Percentiles rank a stretch among this genome's conserved stretches.
Conservation (phyloP, 2,329 filamentous ascomycete genomes). For the Calonectria pseudoturangicola region DNA sequence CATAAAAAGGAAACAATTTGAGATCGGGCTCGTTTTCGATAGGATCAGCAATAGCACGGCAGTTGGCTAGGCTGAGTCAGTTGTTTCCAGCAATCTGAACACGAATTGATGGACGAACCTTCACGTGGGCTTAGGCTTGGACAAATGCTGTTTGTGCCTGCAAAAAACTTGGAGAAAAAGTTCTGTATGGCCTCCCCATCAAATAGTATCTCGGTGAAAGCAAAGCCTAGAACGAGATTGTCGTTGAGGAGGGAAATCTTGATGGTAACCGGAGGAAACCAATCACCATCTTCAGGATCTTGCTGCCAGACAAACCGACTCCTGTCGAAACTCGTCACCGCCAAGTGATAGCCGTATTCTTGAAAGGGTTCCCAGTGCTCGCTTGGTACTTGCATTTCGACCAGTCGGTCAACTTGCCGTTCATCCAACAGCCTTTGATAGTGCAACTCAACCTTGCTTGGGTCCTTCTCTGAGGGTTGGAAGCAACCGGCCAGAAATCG, state of each 20-base stretch:
- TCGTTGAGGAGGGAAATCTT: slow-evolving; percentile 31
- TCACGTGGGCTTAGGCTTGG: background rate
- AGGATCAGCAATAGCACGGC: slow-evolving; percentile 33
- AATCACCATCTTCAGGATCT: background rate
- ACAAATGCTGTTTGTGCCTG: slow-evolving; percentile 19
- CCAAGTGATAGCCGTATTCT: slow-evolving; percentile 7
- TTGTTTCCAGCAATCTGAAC: background rate
- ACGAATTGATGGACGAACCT: slow-evolving; percentile 36
- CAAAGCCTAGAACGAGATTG: slow-evolving; percentile 44
- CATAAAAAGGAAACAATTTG: slow-evolving; percentile 42
- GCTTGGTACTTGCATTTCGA: background rate
- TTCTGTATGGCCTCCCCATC: slow-evolving; percentile 47
- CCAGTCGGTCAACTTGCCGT: background rate
- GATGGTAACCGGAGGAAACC: slow-evolving; percentile 40
- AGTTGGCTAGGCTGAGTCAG: slow-evolving; percentile 35
- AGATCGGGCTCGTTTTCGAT: slow-evolving; percentile 8
- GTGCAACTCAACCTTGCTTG: slow-evolving; percentile 28
- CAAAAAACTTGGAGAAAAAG: slow-evolving; percentile 45
- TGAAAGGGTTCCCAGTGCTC: no score
- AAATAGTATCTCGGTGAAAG: slow-evolving; percentile 46
- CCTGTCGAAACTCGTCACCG: slow-evolving; percentile 4
- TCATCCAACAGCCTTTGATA: slow-evolving; percentile 25
- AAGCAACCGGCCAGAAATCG: slow-evolving; percentile 45
- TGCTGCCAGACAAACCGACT: slow-evolving; percentile 31
- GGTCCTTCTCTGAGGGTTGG: background rate